Evolutionary conservation across 148 eudicot genomes (phyloP).

Genomic region (Oxyria digyna): DNA sequence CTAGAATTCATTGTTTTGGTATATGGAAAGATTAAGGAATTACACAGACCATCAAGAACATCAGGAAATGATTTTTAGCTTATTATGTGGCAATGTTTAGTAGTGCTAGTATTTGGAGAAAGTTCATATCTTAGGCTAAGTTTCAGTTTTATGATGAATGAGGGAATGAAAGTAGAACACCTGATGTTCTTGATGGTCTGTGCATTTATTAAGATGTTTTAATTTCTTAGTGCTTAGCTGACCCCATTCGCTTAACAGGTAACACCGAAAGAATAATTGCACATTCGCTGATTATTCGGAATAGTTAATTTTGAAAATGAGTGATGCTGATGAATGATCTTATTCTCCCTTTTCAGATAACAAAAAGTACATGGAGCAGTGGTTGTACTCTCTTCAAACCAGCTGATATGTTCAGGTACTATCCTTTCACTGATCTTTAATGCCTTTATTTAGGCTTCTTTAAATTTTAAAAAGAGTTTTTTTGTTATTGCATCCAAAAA

Average conservation of each 20-base stretch:
- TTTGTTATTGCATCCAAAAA: background rate
- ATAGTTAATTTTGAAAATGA: background rate
- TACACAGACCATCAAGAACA: no score
- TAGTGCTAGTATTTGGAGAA: no score
- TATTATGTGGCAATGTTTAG: background rate
- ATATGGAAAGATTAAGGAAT: no score
- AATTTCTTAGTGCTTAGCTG: background rate
- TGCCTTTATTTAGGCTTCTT: background rate
- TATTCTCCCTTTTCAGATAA: background rate
- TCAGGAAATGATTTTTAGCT: background rate
- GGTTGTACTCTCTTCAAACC: conserved; percentile 4
- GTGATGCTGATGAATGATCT: background rate
- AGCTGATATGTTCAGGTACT: conserved; percentile 5
- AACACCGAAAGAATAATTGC: background rate
- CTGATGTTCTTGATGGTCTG: background rate
- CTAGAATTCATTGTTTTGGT: background rate
- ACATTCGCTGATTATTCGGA: background rate
- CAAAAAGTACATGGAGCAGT: conserved; percentile 1
- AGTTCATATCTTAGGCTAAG: no score
- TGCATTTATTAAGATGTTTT: background rate
- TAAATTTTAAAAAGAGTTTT: no score
- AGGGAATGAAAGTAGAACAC: no score
- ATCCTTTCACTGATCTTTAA: background rate
- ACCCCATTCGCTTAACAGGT: background rate
- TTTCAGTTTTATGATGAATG: no score